Conservation (phyloP, 163 green algal species). For the Prototheca stagnorum region DNA sequence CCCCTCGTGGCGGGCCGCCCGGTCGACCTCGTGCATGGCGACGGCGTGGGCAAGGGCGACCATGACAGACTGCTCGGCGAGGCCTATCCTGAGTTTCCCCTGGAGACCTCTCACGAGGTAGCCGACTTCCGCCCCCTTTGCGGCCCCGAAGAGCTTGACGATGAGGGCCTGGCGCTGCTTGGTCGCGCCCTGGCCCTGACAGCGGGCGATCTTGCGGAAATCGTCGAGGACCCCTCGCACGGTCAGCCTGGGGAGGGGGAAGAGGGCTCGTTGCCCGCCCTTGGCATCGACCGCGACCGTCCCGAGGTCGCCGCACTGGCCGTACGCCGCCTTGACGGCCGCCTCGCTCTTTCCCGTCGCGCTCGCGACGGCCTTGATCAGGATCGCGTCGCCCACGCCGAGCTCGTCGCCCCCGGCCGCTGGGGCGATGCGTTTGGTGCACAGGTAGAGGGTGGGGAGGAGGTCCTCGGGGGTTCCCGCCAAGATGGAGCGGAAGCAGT, state of each 20-base stretch:
- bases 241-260: constrained; percentile 56
- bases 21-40: constrained; percentile 27
- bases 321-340: constrained; percentile 56
- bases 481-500: constrained; percentile 68
- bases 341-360: constrained; percentile 69
- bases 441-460: constrained; percentile 82
- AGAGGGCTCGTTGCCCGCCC: constrained; percentile 67
- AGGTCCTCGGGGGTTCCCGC: constrained; percentile 63
- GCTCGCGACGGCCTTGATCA: constrained; percentile 69
- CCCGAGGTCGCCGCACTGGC: constrained; percentile 70
- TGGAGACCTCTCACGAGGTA: constrained; percentile 79
- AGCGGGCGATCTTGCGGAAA: constrained; percentile 55
- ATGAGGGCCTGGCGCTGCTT: constrained; percentile 46
- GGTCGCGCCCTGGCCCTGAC: constrained; percentile 27
- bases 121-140: constrained; percentile 54
- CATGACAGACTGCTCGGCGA: constrained; percentile 87
- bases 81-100: constrained; percentile 89
- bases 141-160: constrained; percentile 45
- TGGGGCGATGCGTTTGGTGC: constrained; percentile 72
- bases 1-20: constrained; percentile 12
- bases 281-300: constrained; percentile 50
- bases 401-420: constrained; percentile 87
- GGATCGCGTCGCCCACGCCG: constrained; percentile 80
- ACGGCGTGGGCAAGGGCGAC: constrained; percentile 67
- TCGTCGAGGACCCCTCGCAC: constrained; percentile 38